These are phyloP conservation scores for Lecanosticta acicola DNA, from an alignment of 2,329 filamentous ascomycete genomes.

Conservation along the genomic window DNA sequence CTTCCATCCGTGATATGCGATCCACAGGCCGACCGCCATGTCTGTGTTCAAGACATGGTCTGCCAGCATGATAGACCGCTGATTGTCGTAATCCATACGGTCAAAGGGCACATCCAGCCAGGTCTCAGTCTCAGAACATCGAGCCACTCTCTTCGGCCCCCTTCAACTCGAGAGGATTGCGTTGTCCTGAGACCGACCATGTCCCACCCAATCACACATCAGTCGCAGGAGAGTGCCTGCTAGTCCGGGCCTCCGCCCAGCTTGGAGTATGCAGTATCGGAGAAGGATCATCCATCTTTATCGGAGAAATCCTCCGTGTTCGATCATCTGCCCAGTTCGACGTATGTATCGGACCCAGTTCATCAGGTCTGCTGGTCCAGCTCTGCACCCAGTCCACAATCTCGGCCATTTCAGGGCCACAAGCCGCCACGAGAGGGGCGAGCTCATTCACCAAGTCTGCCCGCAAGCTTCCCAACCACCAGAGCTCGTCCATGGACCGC, in stretches of 20 bases:
- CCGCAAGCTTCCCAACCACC: constrained; percentile 15
- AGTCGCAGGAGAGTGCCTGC: neutral
- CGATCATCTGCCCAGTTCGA: neutral
- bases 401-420: constrained; percentile 14
- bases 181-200: too few relatives aligned
- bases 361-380: neutral
- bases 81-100: too few relatives aligned
- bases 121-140: too few relatives aligned
- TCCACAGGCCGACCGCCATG: too few relatives aligned
- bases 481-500: constrained; percentile 10
- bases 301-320: neutral
- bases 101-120: too few relatives aligned
- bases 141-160: too few relatives aligned
- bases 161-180: too few relatives aligned
- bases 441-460: constrained; percentile 15
- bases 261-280: neutral
- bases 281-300: neutral
- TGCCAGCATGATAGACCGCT: too few relatives aligned
- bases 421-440: constrained; percentile 8
- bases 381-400: constrained; percentile 13
- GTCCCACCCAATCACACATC: too few relatives aligned
- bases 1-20: too few relatives aligned
- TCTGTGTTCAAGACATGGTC: too few relatives aligned
- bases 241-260: neutral
- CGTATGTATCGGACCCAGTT: neutral